Percentiles rank a stretch among this genome's conserved stretches.
Evolutionary conservation across 1,284 basidiomycete genomes (phyloP).

Genomic region (Cronartium ribicola): DNA sequence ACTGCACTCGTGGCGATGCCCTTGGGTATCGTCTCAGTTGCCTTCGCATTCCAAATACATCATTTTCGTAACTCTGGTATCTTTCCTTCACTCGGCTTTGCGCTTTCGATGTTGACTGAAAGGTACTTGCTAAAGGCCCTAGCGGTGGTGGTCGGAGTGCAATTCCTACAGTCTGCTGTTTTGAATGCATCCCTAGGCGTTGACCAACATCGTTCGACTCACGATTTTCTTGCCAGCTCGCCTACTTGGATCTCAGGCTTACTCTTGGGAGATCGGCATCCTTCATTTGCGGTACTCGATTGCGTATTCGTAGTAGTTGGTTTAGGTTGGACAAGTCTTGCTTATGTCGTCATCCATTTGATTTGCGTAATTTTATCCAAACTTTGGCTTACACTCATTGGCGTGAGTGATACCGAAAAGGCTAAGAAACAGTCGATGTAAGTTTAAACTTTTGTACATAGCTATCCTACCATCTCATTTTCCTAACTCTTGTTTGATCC

Average conservation of each 20-base stretch:
- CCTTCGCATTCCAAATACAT: conserved; percentile 51
- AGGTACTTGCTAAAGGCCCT: neutral
- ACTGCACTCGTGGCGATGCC: conserved; percentile 67
- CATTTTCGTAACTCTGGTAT: neutral
- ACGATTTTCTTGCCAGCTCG: neutral
- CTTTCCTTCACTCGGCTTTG: conserved; percentile 12
- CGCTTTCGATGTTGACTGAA: neutral
- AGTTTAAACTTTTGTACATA: neutral
- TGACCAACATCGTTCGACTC: neutral
- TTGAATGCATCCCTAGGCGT: neutral
- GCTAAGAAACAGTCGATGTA: neutral
- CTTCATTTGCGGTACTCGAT: conserved; percentile 4
- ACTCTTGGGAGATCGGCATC: conserved; percentile 5
- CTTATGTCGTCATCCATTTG: neutral
- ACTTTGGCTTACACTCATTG: conserved; percentile 1
- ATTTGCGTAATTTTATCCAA: neutral
- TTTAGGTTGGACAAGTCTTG: conserved; percentile 9
- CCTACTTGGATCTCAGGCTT: conserved; percentile 8
- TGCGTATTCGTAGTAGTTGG: conserved; percentile 22
- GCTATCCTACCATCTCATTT: too few relatives aligned
- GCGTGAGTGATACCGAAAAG: neutral
- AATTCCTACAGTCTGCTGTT: conserved; percentile 7
- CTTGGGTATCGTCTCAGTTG: conserved; percentile 61
- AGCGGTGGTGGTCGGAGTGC: neutral
- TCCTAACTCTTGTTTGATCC: neutral